phyloP scores from a whole-genome alignment of 768 basidiomycete genomes.

The Sarcodon sp. region DNA sequence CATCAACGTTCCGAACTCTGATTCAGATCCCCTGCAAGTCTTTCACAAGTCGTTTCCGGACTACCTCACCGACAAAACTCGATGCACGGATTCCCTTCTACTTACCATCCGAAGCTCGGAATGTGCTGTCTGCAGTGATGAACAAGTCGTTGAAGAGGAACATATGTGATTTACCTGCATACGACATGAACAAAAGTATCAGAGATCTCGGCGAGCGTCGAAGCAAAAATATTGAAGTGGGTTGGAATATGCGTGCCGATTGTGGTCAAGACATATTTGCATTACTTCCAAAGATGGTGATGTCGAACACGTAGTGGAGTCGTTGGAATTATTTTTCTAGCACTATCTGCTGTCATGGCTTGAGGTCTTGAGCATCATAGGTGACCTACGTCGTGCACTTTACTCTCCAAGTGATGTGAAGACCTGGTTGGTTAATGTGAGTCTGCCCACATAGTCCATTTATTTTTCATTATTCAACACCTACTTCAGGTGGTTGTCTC shows the following conservation, averaged over 20 bases:
- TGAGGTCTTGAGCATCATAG: background rate
- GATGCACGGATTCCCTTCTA: background rate
- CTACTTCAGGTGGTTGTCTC: too few relatives aligned
- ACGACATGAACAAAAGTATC: background rate
- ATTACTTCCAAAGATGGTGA: background rate
- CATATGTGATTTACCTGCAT: background rate
- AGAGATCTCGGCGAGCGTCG: background rate
- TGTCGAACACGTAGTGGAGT: background rate
- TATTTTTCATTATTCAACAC: too few relatives aligned
- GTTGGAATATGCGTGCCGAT: background rate
- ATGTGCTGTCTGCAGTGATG: background rate
- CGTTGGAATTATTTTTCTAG: background rate
- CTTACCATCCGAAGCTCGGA: background rate
- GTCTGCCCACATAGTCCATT: too few relatives aligned
- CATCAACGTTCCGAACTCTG: background rate
- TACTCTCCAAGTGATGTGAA: too few relatives aligned
- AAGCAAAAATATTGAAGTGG: background rate
- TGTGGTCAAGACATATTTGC: background rate
- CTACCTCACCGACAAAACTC: background rate
- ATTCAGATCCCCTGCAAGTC: background rate
- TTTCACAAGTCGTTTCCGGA: background rate
- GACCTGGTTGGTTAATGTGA: too few relatives aligned
- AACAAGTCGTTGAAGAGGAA: background rate
- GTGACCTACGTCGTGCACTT: background rate
- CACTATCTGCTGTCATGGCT: constrained; percentile 1